A percentile compares a stretch with the other conserved stretches of the same genome.
Evolutionary conservation across 129 eudicot species (phyloP).

Genomic region (Heracleum sosnowskyi): DNA sequence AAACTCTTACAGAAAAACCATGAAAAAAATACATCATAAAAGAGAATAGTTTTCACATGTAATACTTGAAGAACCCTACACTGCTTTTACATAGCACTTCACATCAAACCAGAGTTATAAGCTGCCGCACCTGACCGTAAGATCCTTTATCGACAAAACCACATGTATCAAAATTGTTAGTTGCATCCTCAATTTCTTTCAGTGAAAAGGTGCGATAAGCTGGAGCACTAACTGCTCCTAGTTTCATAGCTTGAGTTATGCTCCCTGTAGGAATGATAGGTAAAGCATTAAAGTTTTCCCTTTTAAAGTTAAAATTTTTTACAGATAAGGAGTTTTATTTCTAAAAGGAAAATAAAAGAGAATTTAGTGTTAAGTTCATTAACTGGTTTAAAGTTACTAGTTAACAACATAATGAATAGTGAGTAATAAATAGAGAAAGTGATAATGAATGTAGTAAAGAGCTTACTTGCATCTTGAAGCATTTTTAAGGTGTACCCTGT

Average conservation of each 20-base stretch:
- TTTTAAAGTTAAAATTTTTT: neutral
- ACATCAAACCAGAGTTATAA: neutral
- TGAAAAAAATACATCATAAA: too few species aligned
- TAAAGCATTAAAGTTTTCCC: constrained; percentile 5
- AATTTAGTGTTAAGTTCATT: neutral
- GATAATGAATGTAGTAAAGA: neutral
- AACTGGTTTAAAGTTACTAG: neutral
- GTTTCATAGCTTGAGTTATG: constrained; percentile 68
- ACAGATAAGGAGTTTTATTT: neutral
- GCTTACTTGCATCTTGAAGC: constrained; percentile 78
- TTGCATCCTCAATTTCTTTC: constrained; percentile 82
- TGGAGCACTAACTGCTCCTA: constrained; percentile 67
- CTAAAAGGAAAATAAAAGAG: neutral
- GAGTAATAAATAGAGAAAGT: neutral
- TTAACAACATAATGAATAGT: neutral
- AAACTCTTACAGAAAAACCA: neutral
- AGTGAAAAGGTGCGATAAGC: constrained; percentile 59
- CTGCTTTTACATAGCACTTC: neutral
- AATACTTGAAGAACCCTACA: neutral
- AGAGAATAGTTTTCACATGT: neutral
- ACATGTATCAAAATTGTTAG: constrained; percentile 51
- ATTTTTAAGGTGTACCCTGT: constrained; percentile 63
- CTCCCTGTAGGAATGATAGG: constrained; percentile 39
- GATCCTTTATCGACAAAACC: constrained; percentile 68
- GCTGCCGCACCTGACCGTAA: constrained; percentile 38